These are phyloP conservation scores for Neophaeococcomyces mojaviensis DNA, from an alignment of 2,329 filamentous ascomycete species.

Conservation along the genomic window DNA sequence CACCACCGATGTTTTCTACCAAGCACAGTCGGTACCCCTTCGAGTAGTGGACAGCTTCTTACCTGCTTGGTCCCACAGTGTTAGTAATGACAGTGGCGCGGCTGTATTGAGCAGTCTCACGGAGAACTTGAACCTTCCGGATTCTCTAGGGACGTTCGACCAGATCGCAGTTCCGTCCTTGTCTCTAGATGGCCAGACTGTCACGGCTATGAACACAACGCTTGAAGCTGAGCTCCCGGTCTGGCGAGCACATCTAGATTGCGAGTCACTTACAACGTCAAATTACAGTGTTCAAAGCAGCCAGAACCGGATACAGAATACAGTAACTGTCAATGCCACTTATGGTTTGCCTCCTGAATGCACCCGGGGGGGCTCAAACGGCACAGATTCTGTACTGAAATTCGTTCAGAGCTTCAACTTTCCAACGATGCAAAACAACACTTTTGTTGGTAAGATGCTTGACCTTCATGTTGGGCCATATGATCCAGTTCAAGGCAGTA, in stretches of 20 bases:
- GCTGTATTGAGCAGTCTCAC: constrained; percentile 14
- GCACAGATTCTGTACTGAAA: constrained; percentile 9
- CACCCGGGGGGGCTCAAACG: constrained; percentile 11
- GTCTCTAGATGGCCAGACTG: background rate
- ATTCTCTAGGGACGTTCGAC: constrained; percentile 14
- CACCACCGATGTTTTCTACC: constrained; percentile 19
- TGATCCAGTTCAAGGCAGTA: constrained; percentile 7
- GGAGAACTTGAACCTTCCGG: constrained; percentile 13
- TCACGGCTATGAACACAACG: background rate
- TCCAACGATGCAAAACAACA: background rate
- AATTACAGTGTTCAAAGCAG: constrained; percentile 7
- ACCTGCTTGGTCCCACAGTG: constrained; percentile 14
- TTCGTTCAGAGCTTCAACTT: constrained; percentile 6
- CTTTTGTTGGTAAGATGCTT: constrained; percentile 14
- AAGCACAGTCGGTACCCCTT: constrained; percentile 13
- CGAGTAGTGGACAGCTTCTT: constrained; percentile 21
- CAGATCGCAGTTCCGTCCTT: constrained; percentile 16
- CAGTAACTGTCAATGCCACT: constrained; percentile 3
- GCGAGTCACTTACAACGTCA: background rate
- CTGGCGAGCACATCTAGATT: constrained; percentile 11
- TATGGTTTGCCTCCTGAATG: constrained; percentile 12
- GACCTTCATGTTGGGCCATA: constrained; percentile 19
- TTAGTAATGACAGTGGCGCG: constrained; percentile 12
- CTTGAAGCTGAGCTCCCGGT: constrained; percentile 5
- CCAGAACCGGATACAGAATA: constrained; percentile 5